Base-by-base conservation (phyloP, 1,284 basidiomycete species). In the Marasmius sp. region DNA sequence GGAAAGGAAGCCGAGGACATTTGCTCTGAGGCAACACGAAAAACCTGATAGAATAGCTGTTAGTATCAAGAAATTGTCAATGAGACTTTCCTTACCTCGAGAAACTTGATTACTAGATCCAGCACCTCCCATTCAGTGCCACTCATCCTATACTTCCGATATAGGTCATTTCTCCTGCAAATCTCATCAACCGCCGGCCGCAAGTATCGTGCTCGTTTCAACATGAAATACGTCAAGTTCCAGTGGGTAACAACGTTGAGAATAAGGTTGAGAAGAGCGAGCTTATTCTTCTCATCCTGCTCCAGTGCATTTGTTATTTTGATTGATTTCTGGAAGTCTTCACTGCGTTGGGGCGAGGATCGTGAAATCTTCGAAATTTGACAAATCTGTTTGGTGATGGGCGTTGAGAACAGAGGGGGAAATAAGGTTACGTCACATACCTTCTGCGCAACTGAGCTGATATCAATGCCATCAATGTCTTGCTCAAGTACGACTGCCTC, bases 331-430 rank as follows among this genome's bases (percentile, higher is more conserved):
- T 39, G 6, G 38, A 56, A 56, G 16, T 56, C 54, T 20, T 56
- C 54, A 38, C 34, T 38, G 11, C 38, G 54, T 56, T 56, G 54
- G 6, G 54, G 54, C 18, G 34, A n/a, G 7, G 54, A 56, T 18
- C 38, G 54, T 37, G 54, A 34, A 10, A 56, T 20, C 27, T 56
- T 56, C 10, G 54, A 56, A 37, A 56, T 56, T 56, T 56, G 54
- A 6, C 38, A 37, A 20, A 56, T 39, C 54, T 56, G 20, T 5
- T 10, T 34, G 18, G 16, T 39, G 6, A 39, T 56, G 34, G 12
- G 41, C 54, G 20, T 37, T 6, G n/a, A 38, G n/a, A 39, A 56
- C n/a, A 6, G 22, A 16, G 7, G 20, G 8, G 22, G n/a, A n/a
- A n/a, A n/a, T n/a, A 9, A 49, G 8, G 22, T 22, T 38, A 20